These are phyloP conservation scores for Cyclocybe cylindracea DNA, from an alignment of 768 basidiomycete species.

Conservation along the genomic window DNA sequence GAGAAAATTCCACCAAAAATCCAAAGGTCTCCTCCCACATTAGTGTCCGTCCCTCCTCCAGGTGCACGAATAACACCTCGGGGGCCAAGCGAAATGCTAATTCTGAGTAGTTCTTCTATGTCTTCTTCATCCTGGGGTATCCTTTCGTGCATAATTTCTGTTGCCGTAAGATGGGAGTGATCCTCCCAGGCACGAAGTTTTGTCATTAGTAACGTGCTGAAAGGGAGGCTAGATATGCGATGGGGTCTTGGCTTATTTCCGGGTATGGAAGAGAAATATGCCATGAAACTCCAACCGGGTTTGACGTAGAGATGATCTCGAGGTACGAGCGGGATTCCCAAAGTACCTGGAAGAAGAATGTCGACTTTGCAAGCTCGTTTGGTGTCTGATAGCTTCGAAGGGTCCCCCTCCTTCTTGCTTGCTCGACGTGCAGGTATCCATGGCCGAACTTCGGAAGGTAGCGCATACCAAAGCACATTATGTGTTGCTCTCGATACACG, in stretches of 20 bases:
- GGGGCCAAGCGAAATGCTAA: background rate
- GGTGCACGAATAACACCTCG: background rate
- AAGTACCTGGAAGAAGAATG: conserved; percentile 12
- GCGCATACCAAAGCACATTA: conserved; percentile 1
- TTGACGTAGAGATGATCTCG: background rate
- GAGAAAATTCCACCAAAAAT: conserved; percentile 1
- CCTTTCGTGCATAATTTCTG: conserved; percentile 4
- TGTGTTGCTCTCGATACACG: background rate
- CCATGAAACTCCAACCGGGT: background rate
- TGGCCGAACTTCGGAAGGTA: background rate
- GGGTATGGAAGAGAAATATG: background rate
- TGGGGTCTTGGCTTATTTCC: background rate
- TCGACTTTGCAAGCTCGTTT: conserved; percentile 19
- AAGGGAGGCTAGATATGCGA: conserved; percentile 9
- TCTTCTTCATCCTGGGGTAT: conserved; percentile 15
- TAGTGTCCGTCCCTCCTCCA: no score
- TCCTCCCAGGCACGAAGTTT: conserved; percentile 19
- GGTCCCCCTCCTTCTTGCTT: background rate
- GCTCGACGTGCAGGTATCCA: background rate
- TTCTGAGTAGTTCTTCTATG: conserved; percentile 10
- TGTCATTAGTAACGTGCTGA: conserved; percentile 9
- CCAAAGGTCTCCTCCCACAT: background rate
- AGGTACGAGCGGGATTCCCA: conserved; percentile 13
- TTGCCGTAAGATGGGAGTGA: conserved; percentile 3
- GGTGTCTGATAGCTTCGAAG: background rate